Evolutionary conservation across 352 stramenopile species (phyloP).

Genomic region (Aphanomyces astaci): DNA sequence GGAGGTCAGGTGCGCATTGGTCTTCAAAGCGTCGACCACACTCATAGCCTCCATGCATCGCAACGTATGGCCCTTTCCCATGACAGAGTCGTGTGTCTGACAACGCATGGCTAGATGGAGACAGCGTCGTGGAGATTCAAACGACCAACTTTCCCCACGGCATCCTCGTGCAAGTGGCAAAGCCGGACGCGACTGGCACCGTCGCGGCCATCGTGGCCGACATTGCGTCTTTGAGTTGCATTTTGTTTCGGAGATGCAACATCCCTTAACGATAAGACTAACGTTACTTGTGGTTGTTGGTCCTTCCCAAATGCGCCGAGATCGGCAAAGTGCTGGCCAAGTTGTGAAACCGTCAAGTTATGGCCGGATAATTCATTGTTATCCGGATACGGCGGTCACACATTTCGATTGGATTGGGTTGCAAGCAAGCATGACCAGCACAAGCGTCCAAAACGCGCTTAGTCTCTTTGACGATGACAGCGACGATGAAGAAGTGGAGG

Average conservation of each 20-base stretch:
- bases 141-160: slow-evolving; percentile 7
- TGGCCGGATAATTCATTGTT: slow-evolving; percentile 1
- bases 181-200: slow-evolving; percentile 9
- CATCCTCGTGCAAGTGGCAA: not conserved
- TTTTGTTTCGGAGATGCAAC: slow-evolving; percentile 14
- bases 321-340: too few relatives aligned
- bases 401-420: not conserved
- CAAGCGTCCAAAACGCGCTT: slow-evolving; percentile 12
- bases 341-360: not conserved
- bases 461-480: slow-evolving; percentile 23
- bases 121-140: slow-evolving; percentile 10
- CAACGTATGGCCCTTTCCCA: not conserved
- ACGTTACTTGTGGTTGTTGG: not conserved
- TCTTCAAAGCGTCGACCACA: not conserved
- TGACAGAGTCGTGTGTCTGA: too few relatives aligned
- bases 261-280: too few relatives aligned
- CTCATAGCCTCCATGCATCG: not conserved
- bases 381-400: not conserved
- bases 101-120: slow-evolving; percentile 1
- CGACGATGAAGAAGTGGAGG: slow-evolving; percentile 10
- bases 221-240: slow-evolving; percentile 17
- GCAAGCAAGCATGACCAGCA: not conserved
- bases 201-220: slow-evolving; percentile 16
- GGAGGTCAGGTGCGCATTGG: not conserved
- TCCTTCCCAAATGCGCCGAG: not conserved